Percentiles rank a stretch among this genome's conserved stretches.
These are phyloP conservation scores for Dicorynia guianensis DNA, from an alignment of 306 rosid species.

Conservation along the genomic window DNA sequence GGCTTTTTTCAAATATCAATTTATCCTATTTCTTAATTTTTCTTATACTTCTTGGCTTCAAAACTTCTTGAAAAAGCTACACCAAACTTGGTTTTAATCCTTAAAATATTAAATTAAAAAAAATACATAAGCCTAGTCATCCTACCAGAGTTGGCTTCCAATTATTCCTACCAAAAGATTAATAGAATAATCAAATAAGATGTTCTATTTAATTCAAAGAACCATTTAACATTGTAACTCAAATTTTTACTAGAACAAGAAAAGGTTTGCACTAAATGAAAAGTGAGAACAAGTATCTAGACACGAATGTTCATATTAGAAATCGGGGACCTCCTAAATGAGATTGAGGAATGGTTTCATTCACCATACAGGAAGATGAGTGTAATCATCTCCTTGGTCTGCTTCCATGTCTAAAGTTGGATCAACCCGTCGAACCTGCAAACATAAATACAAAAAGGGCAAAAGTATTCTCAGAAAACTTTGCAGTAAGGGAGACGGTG, in stretches of 20 bases:
- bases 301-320: not conserved
- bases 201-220: constrained; percentile 1
- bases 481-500: constrained; percentile 37
- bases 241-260: not conserved
- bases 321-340: constrained; percentile 34
- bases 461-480: constrained; percentile 30
- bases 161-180: constrained; percentile 7
- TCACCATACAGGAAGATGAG: constrained; percentile 90
- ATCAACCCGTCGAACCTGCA: constrained; percentile 87
- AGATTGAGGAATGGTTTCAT: constrained; percentile 47
- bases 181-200: not conserved
- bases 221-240: constrained; percentile 17
- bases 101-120: not conserved
- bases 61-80: constrained; percentile 28
- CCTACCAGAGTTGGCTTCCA: constrained; percentile 25
- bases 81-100: not conserved
- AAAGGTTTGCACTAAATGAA: not conserved
- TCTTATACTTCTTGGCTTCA: not conserved
- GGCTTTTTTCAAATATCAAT: constrained; percentile 1
- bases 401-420: constrained; percentile 99
- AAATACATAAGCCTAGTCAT: constrained; percentile 1
- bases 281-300: too few relatives aligned
- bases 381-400: constrained; percentile 95
- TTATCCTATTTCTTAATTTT: not conserved
- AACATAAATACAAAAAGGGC: not conserved